phyloP scores from a whole-genome alignment of 2,329 filamentous ascomycete genomes.

The Fusarium poae region DNA sequence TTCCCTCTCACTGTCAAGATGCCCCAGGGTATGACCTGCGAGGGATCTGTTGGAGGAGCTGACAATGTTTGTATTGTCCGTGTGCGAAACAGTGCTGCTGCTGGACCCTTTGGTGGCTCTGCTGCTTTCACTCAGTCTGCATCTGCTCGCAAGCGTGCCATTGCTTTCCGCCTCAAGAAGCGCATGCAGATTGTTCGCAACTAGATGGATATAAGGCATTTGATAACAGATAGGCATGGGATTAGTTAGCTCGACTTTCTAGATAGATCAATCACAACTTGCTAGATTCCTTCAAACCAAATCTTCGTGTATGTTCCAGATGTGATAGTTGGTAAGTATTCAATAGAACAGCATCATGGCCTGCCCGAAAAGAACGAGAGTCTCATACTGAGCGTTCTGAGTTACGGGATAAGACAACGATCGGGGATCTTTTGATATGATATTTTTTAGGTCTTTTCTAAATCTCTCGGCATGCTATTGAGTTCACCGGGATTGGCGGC shows the following conservation, averaged over 20 bases:
- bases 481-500: not conserved
- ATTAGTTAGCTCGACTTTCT: not conserved
- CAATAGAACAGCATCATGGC: not conserved
- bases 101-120: conserved; percentile 76
- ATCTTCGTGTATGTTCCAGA: no score
- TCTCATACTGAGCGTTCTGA: not conserved
- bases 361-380: accelerated
- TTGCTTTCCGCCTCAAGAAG: conserved; percentile 64
- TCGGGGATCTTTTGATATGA: not conserved
- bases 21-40: conserved; percentile 76
- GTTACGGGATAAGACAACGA: not conserved
- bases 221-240: not conserved
- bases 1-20: conserved; percentile 75
- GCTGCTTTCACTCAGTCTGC: conserved; percentile 73
- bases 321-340: accelerated
- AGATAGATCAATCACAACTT: not conserved
- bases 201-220: not conserved
- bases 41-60: conserved; percentile 69
- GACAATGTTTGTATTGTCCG: conserved; percentile 74
- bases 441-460: not conserved
- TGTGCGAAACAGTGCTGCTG: conserved; percentile 71
- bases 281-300: not conserved
- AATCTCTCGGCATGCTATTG: not conserved
- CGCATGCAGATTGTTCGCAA: conserved; percentile 52
- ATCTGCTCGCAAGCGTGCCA: conserved; percentile 70